Percentiles rank a stretch among this genome's conserved stretches.
Evolutionary conservation across 371 early-diverging fungal genomes (phyloP).

Genomic region (Umbelopsis sp.): DNA sequence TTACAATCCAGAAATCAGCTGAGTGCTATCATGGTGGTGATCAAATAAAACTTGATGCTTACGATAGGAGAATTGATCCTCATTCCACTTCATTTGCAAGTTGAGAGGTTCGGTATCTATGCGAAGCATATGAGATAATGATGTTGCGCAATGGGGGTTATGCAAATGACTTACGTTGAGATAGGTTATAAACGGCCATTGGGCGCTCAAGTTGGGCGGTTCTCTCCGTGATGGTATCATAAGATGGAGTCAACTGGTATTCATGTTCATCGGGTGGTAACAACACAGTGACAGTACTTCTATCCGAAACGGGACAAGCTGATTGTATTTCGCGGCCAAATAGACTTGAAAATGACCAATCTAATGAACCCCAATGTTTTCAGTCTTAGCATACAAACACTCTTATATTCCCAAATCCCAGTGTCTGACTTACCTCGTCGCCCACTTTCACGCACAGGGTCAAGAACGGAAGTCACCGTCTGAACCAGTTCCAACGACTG

Average conservation of each 20-base stretch:
- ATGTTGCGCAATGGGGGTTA: no score
- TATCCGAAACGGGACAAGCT: constrained; percentile 68
- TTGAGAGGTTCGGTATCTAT: constrained; percentile 32
- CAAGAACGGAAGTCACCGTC: constrained; percentile 73
- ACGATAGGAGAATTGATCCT: constrained; percentile 49
- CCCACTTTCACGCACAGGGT: constrained; percentile 67
- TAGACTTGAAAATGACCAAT: constrained; percentile 73
- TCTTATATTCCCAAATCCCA: neutral
- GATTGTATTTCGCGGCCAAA: constrained; percentile 64
- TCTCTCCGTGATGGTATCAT: constrained; percentile 18
- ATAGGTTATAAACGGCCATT: constrained; percentile 47
- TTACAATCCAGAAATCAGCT: neutral
- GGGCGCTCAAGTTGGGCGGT: constrained; percentile 22
- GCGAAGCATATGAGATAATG: neutral
- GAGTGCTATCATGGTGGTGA: neutral
- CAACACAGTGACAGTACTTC: constrained; percentile 55
- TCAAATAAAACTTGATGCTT: constrained; percentile 18
- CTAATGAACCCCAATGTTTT: constrained; percentile 29
- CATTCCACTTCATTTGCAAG: constrained; percentile 51
- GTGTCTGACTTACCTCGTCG: constrained; percentile 44
- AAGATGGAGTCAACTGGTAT: constrained; percentile 42
- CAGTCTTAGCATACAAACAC: neutral
- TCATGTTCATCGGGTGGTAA: constrained; percentile 38
- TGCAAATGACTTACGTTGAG: constrained; percentile 26
- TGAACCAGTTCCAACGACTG: constrained; percentile 55